Percentiles rank a stretch among this genome's conserved stretches.
phyloP scores from a whole-genome alignment of 2,329 filamentous ascomycete species.

The Hymenoscyphus repandus region DNA sequence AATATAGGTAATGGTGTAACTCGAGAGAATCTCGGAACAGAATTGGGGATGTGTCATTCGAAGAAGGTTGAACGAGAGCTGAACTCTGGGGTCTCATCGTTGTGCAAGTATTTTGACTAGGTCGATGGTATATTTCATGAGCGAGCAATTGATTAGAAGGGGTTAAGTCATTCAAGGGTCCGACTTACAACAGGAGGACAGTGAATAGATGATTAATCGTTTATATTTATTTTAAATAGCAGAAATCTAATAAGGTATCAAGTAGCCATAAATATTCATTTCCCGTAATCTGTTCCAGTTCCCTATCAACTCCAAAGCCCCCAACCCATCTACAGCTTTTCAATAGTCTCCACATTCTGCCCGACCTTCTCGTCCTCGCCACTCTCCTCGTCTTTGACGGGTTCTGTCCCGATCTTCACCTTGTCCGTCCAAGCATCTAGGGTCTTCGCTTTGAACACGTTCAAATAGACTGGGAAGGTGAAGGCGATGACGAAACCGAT shows the following conservation, averaged over 20 bases:
- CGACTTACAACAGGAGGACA: too few species aligned
- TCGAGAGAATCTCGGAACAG: too few species aligned
- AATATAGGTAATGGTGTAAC: too few species aligned
- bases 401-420: slow-evolving; percentile 23
- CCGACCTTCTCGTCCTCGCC: slow-evolving; percentile 2
- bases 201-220: too few species aligned
- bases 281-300: not conserved
- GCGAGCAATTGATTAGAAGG: too few species aligned
- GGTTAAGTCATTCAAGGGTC: too few species aligned
- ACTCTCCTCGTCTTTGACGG: slow-evolving; percentile 19
- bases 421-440: slow-evolving; percentile 27
- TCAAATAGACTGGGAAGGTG: slow-evolving; percentile 24
- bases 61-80: too few species aligned
- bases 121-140: too few species aligned
- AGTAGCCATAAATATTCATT: not conserved
- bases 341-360: slow-evolving; percentile 11
- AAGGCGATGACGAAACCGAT: slow-evolving; percentile 20
- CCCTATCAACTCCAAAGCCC: not conserved
- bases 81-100: too few species aligned
- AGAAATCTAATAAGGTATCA: not conserved
- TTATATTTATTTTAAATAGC: too few species aligned
- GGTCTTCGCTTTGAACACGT: slow-evolving; percentile 20
- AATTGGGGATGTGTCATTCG: too few species aligned
- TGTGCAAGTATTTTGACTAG: too few species aligned
- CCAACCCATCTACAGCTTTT: slow-evolving; percentile 12